Evolutionary conservation across 768 basidiomycete genomes (phyloP).

Genomic region (Lentinus tigrinus): DNA sequence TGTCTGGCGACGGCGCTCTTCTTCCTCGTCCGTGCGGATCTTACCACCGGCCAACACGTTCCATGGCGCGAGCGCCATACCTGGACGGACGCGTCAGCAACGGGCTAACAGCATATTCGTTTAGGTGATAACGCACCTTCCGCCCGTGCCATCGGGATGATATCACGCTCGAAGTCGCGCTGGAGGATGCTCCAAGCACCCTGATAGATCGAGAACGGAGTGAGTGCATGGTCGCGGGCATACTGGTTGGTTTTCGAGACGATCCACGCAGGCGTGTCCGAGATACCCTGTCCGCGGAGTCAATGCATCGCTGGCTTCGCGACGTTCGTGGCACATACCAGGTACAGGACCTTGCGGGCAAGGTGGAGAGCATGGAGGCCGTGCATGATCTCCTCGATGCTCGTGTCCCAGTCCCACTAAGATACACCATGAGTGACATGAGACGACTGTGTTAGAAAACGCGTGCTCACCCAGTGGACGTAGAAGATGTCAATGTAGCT

Average conservation of each 20-base stretch:
- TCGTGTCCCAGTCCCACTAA: constrained; percentile 53
- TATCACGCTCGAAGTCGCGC: constrained; percentile 40
- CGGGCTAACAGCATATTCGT: too few species aligned
- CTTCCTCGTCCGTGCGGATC: constrained; percentile 25
- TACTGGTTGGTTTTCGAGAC: constrained; percentile 39
- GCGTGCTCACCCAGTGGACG: constrained; percentile 31
- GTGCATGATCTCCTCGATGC: constrained; percentile 57
- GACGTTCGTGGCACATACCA: constrained; percentile 15
- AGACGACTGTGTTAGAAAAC: constrained; percentile 36
- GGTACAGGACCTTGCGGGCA: constrained; percentile 45
- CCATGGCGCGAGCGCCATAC: constrained; percentile 26
- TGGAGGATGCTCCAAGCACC: constrained; percentile 35
- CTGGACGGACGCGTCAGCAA: constrained; percentile 1
- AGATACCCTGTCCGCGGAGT: constrained; percentile 19
- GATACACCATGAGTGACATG: constrained; percentile 41
- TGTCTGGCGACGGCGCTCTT: constrained; percentile 21
- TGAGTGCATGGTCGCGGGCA: constrained; percentile 36
- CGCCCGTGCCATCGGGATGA: constrained; percentile 35
- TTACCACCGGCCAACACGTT: constrained; percentile 19
- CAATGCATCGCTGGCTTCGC: too few species aligned
- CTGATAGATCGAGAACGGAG: constrained; percentile 36
- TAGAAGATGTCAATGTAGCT: constrained; percentile 47
- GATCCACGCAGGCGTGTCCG: constrained; percentile 37
- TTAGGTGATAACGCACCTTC: constrained; percentile 28
- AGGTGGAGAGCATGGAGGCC: constrained; percentile 50